Evolutionary conservation across 164 flowering plant genomes (phyloP).

Genomic region (Liriodendron chinense): DNA sequence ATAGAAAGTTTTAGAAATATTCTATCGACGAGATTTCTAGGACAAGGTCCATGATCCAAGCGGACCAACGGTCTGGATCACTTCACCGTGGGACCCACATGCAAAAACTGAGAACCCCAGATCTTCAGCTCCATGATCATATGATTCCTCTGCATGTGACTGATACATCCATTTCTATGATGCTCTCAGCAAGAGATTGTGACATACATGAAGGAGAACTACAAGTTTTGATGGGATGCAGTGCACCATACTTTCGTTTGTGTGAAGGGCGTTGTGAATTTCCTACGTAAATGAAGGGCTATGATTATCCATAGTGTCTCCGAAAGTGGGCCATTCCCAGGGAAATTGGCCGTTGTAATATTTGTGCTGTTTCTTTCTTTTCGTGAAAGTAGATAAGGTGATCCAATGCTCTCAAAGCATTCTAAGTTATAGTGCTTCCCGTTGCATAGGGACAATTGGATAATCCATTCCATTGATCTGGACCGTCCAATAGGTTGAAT

Average conservation of each 20-base stretch:
- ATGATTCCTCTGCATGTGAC: neutral
- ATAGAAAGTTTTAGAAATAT: neutral
- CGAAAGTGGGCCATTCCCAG: neutral
- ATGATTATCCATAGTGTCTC: neutral
- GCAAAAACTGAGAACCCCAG: no score
- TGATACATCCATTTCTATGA: neutral
- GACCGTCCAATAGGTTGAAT: no score
- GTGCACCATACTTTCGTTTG: neutral
- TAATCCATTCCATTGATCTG: no score
- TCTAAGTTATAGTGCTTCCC: no score
- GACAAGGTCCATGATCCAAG: neutral
- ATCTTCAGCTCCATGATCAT: no score
- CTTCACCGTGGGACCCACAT: no score
- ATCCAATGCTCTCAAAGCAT: no score
- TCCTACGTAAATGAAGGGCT: neutral
- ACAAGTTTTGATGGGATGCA: slow-evolving; percentile 51
- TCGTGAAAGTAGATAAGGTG: no score
- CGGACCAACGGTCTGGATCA: no score
- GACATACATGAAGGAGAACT: slow-evolving; percentile 67
- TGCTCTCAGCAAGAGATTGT: slow-evolving; percentile 86
- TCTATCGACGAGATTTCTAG: neutral
- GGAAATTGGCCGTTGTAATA: neutral
- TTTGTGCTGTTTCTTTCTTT: neutral
- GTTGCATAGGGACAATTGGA: no score
- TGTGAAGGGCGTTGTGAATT: neutral